Evolutionary conservation across 2,329 filamentous ascomycete species (phyloP), one percentile per base, ranked within the genome.

Genomic region (Decorospora gaudefroyi): DNA sequence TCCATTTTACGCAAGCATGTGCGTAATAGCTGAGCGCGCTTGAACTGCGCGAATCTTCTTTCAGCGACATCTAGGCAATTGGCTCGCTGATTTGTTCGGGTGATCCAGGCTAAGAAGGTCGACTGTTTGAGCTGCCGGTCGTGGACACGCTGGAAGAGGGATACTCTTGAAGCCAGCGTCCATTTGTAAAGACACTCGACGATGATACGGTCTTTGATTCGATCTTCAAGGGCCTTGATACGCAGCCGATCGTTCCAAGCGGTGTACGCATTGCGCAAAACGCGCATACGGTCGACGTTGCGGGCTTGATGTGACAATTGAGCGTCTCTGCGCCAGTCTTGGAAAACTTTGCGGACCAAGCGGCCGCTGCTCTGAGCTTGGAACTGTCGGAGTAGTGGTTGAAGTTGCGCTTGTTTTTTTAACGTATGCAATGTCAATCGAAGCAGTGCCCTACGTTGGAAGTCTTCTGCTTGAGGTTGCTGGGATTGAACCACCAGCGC

Each of bases 221-320:
- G 76, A 13, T 74, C 69, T 34, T 67, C 69, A 2, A 85, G 65
- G 11, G 76, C 75, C 53, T 77, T 72, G 49, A 74, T 77, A 12
- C 83, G 79, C 11, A 84, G 71, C 11, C 71, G 71, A 55, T 85
- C 80, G 51, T 85, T 85, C 84, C 83, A 86, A 8, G 72, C 70
- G 1, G 76, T 83, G 72, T 79, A 83, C 3, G 79, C 73, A 60
- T 81, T 82, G 35, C 76, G 76, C 35, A 83, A 58, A 18, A 84
- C 62, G 31, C 81, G 77, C 52, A 72, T 63, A 8, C 71, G 75
- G 58, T 84, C 74, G 21, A 80, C 68, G 35, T 73, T 66, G 15
- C 70, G 67, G 12, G 83, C 82, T 53, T 76, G 70, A 32, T 68
- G 69, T 22, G 75, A 69, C 53, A 76, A 52, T 4, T 60, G 43